phyloP scores from a whole-genome alignment of 345 rosid genomes.

The Arabidopsis suecica region DNA sequence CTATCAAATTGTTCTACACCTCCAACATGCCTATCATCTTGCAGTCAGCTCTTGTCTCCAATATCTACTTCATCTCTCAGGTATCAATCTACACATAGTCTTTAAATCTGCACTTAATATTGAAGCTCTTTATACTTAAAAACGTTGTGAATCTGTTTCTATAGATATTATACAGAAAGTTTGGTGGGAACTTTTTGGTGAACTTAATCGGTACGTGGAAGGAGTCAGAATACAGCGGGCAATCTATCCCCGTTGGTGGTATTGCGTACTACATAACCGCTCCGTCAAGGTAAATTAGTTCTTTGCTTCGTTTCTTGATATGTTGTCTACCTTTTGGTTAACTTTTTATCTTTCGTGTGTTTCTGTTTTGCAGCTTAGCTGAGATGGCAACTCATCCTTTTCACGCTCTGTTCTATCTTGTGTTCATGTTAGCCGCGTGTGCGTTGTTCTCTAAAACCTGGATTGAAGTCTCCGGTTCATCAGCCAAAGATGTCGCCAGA shows the following conservation, averaged over 20 bases:
- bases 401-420: conserved; percentile 3
- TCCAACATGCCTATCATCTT: conserved; percentile 5
- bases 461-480: conserved; percentile 10
- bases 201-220: conserved; percentile 1
- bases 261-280: not conserved
- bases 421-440: conserved; percentile 1
- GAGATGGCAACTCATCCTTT: conserved; percentile 18
- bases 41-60: conserved; percentile 3
- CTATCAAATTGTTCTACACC: conserved; percentile 6
- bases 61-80: conserved; percentile 11
- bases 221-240: conserved; percentile 5
- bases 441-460: not conserved
- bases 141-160: not conserved
- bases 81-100: not conserved
- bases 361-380: not conserved
- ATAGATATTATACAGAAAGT: not conserved
- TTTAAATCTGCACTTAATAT: not conserved
- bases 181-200: not conserved
- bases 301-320: not conserved
- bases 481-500: conserved; percentile 6
- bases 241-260: not conserved
- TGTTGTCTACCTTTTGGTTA: conserved; percentile 1
- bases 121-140: not conserved
- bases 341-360: not conserved
- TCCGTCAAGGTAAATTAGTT: not conserved